phyloP scores from a whole-genome alignment of 2,329 filamentous ascomycete species.

The Xylariaceae sp. region DNA sequence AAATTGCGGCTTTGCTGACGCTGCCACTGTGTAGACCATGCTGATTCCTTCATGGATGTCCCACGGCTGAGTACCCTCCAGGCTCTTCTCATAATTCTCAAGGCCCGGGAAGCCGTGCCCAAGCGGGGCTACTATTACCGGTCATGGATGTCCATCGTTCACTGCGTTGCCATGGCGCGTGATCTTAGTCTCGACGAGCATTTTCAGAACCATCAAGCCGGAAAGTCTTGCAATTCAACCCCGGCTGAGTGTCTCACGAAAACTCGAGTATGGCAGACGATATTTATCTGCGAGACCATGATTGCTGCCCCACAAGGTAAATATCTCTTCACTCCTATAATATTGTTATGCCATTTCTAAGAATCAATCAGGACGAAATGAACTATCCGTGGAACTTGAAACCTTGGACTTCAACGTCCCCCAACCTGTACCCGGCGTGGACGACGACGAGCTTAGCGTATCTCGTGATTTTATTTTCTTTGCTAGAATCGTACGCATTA shows the following conservation, averaged over 20 bases:
- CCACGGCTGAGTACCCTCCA: conserved; percentile 88
- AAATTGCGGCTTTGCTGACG: conserved; percentile 12
- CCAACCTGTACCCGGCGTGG: conserved; percentile 57
- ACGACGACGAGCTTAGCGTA: conserved; percentile 70
- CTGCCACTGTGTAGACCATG: conserved; percentile 57
- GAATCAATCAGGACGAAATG: conserved; percentile 58
- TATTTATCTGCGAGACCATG: conserved; percentile 85
- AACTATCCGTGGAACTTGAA: conserved; percentile 68
- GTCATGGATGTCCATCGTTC: conserved; percentile 94
- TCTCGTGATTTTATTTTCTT: conserved; percentile 82
- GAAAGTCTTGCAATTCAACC: conserved; percentile 62
- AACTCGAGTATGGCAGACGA: conserved; percentile 82
- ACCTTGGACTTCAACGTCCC: conserved; percentile 70
- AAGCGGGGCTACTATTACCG: conserved; percentile 94
- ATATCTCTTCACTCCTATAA: not conserved
- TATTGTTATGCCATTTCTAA: conserved; percentile 7
- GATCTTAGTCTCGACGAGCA: conserved; percentile 88
- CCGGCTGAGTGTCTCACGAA: conserved; percentile 75
- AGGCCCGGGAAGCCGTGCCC: conserved; percentile 85
- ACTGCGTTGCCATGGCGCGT: conserved; percentile 87
- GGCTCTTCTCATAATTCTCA: conserved; percentile 78
- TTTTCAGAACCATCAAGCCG: conserved; percentile 68
- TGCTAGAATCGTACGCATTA: conserved; percentile 68
- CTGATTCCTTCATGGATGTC: conserved; percentile 89
- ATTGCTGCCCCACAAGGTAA: conserved; percentile 87